Evolutionary conservation across 202 grass and related monocot species (phyloP), one percentile per base, ranked within the genome.

Genomic region (Digitaria exilis): DNA sequence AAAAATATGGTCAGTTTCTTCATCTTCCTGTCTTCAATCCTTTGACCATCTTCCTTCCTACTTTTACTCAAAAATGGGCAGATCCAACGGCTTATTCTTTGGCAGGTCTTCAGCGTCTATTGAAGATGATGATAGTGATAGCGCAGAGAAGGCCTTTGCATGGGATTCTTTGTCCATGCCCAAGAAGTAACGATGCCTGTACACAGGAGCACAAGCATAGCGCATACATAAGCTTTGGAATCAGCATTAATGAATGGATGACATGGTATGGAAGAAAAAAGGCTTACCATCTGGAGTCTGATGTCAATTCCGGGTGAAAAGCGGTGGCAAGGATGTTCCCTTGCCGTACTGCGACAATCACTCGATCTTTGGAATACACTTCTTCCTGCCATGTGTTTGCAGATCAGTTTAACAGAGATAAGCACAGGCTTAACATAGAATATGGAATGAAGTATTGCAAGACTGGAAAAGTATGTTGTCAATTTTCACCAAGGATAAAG

Each of bases 271-370:
- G 16, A 72, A 15, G n/a, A 6, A 77, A 46, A 48, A 73, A 17
- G 0, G 51, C 65, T 91, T 69, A 98, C 96, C 96, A 98, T 91
- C 96, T 90, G 39, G 87, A 91, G 24, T 98, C 96, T 57, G 92
- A 95, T 66, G 96, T 98, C 75, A 98, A 83, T 71, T 98, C 96
- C 62, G 96, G 92, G 63, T 98, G 96, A 75, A 98, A 98, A 49
- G 92, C 92, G 22, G 96, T 99, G 34, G 85, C 96, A 0, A 99
- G 93, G 62, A 99, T 89, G 79, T 94, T 92, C 73, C 91, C 78
- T 86, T 99, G 96, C 62, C 90, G 84, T 55, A 99, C 91, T 58
- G 96, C 96, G 61, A 96, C 96, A 76, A 96, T 92, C 31, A 99
- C 93, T 1, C 83, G 73, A 29, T 99, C 91, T 29, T 85, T 87